Evolutionary conservation across 768 basidiomycete genomes (phyloP), one percentile per base, ranked within the genome.

Genomic region (Agrocybe pediades): DNA sequence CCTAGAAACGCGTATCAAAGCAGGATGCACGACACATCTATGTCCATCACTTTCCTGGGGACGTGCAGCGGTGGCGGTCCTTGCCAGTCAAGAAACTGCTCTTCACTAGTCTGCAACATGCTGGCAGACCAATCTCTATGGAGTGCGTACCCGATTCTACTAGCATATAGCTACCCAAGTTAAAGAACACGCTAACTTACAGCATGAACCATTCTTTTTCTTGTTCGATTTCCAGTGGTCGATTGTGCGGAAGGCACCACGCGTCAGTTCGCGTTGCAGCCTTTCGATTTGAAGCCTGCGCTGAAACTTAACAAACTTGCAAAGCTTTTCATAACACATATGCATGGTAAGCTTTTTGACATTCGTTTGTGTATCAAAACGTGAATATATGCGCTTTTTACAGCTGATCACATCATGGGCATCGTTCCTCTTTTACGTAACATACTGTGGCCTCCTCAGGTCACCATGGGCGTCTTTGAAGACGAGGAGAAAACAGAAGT

Each of bases 211-310:
- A 45, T 53, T 5, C 20, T 39, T 15, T 43, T 39, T 13, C n/a
- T 29, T 5, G 29, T 19, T 55, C 64, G 46, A 51, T 33, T 47
- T 53, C 54, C 46, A 55, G 89, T 92, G 86, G 78, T 92, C 19
- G 90, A 92, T 66, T 90, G 90, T 68, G 90, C 88, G 13, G 89
- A 92, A 69, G 91, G 91, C 29, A 91, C 90, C 11, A 70, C 81
- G 13, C 76, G 87, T 23, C 90, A 92, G 64, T 85, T 92, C 57
- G 69, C 73, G 16, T 68, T 72, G 4, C 85, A 88, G 53, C 82
- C 84, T 50, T 60, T 26, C 54, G 61, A 60, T 56, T 57, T 39
- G 50, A 67, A 56, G 44, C 60, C 62, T 36, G 61, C 63, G 45
- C 61, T 84, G 51, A 77, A 74, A 61, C 62, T 77, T 16, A 74